These are phyloP conservation scores for Eucalyptus cloeziana DNA, from an alignment of 345 rosid genomes.

Conservation along the genomic window DNA sequence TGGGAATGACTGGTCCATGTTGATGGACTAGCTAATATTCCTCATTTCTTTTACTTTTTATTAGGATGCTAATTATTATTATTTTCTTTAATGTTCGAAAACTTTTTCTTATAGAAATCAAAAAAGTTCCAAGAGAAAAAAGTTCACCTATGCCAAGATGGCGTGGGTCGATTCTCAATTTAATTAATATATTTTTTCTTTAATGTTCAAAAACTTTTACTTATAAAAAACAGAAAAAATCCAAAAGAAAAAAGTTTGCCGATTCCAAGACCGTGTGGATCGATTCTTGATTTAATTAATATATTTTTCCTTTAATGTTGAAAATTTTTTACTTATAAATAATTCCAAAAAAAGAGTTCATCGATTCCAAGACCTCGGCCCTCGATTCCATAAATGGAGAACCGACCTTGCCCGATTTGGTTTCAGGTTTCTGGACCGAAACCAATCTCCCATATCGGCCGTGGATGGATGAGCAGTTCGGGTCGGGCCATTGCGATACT, in stretches of 20 bases:
- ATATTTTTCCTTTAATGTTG: too few species aligned
- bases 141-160: neutral
- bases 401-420: neutral
- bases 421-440: neutral
- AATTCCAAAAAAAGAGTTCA: neutral
- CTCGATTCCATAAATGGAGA: neutral
- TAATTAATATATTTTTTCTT: too few species aligned
- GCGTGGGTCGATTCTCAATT: neutral
- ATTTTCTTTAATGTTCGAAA: neutral
- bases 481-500: neutral
- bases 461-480: neutral
- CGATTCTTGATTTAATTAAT: neutral
- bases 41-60: neutral
- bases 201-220: too few species aligned
- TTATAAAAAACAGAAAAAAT: neutral
- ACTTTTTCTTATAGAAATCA: neutral
- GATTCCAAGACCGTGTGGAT: neutral
- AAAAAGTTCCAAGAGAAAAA: too few species aligned
- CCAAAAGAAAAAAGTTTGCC: neutral
- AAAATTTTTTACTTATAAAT: too few species aligned
- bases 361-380: neutral
- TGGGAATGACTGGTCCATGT: neutral
- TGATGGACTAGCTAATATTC: neutral
- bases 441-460: fast-evolving
- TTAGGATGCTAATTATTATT: neutral